Conservation (phyloP, 192 early-diverging fungal species). For the Phlyctochytrium arcticum region DNA sequence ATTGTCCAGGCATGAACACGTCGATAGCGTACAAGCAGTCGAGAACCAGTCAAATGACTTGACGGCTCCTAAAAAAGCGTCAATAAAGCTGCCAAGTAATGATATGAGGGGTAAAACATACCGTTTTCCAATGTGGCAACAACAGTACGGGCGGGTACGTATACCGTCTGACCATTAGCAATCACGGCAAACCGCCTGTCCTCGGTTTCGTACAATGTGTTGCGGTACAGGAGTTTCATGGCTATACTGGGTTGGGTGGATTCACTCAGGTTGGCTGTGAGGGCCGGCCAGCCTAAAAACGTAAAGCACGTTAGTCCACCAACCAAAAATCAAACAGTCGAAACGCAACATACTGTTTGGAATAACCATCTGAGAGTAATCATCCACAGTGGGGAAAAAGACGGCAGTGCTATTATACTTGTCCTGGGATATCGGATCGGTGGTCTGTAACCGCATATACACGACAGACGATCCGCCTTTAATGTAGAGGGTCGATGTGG, state of each 20-base stretch:
- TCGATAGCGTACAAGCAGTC: slow-evolving; percentile 37
- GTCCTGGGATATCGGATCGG: not conserved
- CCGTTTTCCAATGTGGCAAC: slow-evolving; percentile 33
- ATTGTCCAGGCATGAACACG: slow-evolving; percentile 39
- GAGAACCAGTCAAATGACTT: slow-evolving; percentile 27
- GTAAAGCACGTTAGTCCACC: too few relatives aligned
- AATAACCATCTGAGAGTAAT: slow-evolving; percentile 36
- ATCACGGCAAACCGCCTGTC: slow-evolving; percentile 15
- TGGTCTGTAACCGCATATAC: slow-evolving; percentile 15
- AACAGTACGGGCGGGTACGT: slow-evolving; percentile 37
- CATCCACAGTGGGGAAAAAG: slow-evolving; percentile 45
- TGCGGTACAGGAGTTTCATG: slow-evolving; percentile 25
- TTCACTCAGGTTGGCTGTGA: not conserved
- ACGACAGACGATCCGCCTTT: slow-evolving; percentile 3
- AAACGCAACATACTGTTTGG: slow-evolving; percentile 21
- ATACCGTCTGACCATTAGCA: slow-evolving; percentile 4
- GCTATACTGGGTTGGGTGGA: slow-evolving; percentile 1
- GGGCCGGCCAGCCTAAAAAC: not conserved
- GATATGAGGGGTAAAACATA: not conserved
- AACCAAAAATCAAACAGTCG: too few relatives aligned
- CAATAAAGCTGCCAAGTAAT: not conserved
- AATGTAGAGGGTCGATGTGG: not conserved
- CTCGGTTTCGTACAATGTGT: slow-evolving; percentile 16
- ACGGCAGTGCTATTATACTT: slow-evolving; percentile 21
- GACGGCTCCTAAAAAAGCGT: not conserved